Evolutionary conservation across 2,329 filamentous ascomycete species (phyloP), one percentile per base, ranked within the genome.

Genomic region (Talaromyces islandicus): DNA sequence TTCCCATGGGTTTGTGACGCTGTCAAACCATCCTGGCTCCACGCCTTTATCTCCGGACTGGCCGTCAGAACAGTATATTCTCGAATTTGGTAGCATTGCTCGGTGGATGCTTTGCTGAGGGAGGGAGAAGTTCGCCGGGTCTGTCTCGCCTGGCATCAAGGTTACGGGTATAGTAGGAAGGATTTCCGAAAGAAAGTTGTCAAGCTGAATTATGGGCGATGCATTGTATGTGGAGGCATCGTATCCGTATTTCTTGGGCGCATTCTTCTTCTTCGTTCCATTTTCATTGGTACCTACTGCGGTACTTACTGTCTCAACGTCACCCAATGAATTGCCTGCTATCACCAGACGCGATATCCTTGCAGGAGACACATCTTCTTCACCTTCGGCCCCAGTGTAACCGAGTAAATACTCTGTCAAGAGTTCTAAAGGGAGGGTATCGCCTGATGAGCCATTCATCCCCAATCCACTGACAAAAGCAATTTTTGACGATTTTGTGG

Each of bases 31-130:
- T 21, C 88, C 86, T 0, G 84, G 77, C 54, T 85, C 79, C 9
- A 67, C 63, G 12, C 69, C 70, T 21, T 72, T 69, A 2, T 71
- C 71, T 11, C 68, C 71, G 5, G 72, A 65, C 12, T 65, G 64
- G 19, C 73, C 71, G 6, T 73, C 71, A 27, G 77, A 67, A 25
- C 73, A 83, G 70, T 91, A 99, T 7, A 83, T 78, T 64, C 92
- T 83, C 19, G 91, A 81, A 9, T 83, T 81, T 0, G 91, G 89
- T 67, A 99, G 94, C 85, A 99, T 91, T 62, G 94, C 93, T 4
- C 90, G 81, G 74, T 99, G 94, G 55, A 99, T 89, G 1, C 91
- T 89, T 73, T 97, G 94, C 70, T 99, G 94, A 0, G 94, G 94
- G 29, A 96, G 85, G 64, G 90, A 89, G 57, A 90, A 86, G 70